These are phyloP conservation scores for Fraxinus cuspidata DNA, from an alignment of 257 asterid species.

Conservation along the genomic window DNA sequence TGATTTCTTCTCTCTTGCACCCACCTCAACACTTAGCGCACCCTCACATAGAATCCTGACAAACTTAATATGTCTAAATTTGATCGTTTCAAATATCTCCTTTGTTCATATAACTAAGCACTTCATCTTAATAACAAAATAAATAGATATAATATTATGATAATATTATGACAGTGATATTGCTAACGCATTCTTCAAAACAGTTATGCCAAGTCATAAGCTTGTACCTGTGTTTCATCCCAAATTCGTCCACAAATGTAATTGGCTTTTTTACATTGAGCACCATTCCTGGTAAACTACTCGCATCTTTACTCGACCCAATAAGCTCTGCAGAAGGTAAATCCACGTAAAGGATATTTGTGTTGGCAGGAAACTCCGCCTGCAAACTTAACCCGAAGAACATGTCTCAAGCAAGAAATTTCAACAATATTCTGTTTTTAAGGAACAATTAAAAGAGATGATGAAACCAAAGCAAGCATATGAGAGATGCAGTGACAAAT, in stretches of 20 bases:
- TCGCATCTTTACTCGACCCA: conserved; percentile 67
- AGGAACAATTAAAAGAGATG: conserved; percentile 15
- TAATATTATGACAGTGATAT: background rate
- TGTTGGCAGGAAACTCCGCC: conserved; percentile 93
- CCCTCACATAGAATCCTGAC: background rate
- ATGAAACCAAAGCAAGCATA: conserved; percentile 1
- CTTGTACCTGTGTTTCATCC: conserved; percentile 74
- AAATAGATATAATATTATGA: background rate
- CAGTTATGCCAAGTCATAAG: conserved; percentile 17
- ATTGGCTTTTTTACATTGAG: conserved; percentile 86
- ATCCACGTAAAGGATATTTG: conserved; percentile 92
- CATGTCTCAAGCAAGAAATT: conserved; percentile 35
- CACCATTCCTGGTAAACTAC: conserved; percentile 92
- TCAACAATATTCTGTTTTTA: conserved; percentile 26
- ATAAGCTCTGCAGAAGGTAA: conserved; percentile 80
- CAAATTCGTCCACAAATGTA: conserved; percentile 73
- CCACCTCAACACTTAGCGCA: background rate
- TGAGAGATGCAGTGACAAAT: conserved; percentile 14
- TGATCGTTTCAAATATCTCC: background rate
- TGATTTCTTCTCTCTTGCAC: background rate
- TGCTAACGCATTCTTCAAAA: conserved; percentile 12
- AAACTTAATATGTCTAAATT: background rate
- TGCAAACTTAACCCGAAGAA: conserved; percentile 66
- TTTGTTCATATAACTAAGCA: background rate
- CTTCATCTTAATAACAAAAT: background rate